Evolutionary conservation across 306 rosid species (phyloP).

Genomic region (Rubus idaeus): DNA sequence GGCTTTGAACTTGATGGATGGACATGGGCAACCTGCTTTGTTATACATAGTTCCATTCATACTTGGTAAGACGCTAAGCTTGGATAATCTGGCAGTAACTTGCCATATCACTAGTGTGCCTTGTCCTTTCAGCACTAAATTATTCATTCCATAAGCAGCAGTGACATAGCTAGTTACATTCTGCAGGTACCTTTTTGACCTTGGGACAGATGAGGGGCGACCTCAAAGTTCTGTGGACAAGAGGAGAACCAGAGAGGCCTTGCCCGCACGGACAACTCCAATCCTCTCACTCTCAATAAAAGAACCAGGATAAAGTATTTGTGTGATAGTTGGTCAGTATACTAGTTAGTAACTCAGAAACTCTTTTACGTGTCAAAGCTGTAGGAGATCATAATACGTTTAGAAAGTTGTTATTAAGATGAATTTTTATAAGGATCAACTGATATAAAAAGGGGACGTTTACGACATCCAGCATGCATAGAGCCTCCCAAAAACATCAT

Average conservation of each 20-base stretch:
- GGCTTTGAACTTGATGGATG: slow-evolving; percentile 98
- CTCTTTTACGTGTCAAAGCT: slow-evolving; percentile 8
- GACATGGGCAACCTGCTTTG: slow-evolving; percentile 98
- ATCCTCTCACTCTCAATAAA: slow-evolving; percentile 44
- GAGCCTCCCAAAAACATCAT: background rate
- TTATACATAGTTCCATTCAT: slow-evolving; percentile 96
- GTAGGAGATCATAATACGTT: slow-evolving; percentile 45
- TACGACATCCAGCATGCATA: background rate
- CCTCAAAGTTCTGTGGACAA: slow-evolving; percentile 79
- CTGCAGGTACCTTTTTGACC: slow-evolving; percentile 80
- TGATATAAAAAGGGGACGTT: background rate
- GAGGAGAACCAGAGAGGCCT: slow-evolving; percentile 84
- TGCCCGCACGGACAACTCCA: slow-evolving; percentile 77
- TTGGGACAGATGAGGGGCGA: slow-evolving; percentile 95
- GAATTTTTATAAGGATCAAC: slow-evolving; percentile 11
- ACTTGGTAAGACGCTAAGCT: slow-evolving; percentile 58
- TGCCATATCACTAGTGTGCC: too few relatives aligned
- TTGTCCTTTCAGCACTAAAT: background rate
- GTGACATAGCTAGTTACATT: background rate
- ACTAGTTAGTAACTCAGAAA: slow-evolving; percentile 24
- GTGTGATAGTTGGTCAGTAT: slow-evolving; percentile 25
- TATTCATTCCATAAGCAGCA: background rate
- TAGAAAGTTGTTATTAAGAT: slow-evolving; percentile 21
- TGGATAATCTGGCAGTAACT: background rate
- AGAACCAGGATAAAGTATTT: slow-evolving; percentile 36